These are phyloP conservation scores for Cephaloascus albidus DNA, from an alignment of 805 yeast genomes.

Conservation along the genomic window DNA sequence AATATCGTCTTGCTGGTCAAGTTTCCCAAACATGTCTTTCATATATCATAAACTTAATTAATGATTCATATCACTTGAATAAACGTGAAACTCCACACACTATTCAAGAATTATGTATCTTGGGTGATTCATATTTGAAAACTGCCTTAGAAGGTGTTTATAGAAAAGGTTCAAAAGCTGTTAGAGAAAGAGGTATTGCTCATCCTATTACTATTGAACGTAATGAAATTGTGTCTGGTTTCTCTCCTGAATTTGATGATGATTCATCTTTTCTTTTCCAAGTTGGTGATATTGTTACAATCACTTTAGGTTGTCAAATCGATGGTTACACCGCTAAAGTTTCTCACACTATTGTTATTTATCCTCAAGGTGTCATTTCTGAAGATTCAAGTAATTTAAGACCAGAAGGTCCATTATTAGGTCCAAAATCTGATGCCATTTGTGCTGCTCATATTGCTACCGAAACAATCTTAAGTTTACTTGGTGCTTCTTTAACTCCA, in stretches of 20 bases:
- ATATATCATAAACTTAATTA: conserved; percentile 57
- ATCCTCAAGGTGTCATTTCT: conserved; percentile 36
- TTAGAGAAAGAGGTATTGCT: conserved; percentile 86
- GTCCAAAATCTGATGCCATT: conserved; percentile 80
- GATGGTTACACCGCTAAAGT: conserved; percentile 90
- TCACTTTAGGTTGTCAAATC: conserved; percentile 81
- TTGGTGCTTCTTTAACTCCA: conserved; percentile 67
- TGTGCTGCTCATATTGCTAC: conserved; percentile 86
- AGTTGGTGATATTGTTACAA: conserved; percentile 81
- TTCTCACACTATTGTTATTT: conserved; percentile 81
- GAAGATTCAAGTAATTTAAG: conserved; percentile 20
- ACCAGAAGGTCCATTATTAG: conserved; percentile 75
- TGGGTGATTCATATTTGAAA: conserved; percentile 70
- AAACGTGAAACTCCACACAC: conserved; percentile 36
- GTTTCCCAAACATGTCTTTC: conserved; percentile 75
- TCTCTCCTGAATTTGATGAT: conserved; percentile 80
- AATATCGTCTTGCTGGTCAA: conserved; percentile 85
- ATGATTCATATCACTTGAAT: conserved; percentile 61
- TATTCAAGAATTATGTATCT: conserved; percentile 65
- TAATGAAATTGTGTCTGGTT: conserved; percentile 68
- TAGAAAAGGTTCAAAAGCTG: conserved; percentile 38
- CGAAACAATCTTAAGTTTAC: conserved; percentile 71
- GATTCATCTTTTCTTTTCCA: conserved; percentile 33
- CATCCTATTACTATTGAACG: conserved; percentile 86
- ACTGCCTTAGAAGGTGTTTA: conserved; percentile 52